phyloP scores from a whole-genome alignment of 163 green algal genomes.

The Chlorella variabilis region DNA sequence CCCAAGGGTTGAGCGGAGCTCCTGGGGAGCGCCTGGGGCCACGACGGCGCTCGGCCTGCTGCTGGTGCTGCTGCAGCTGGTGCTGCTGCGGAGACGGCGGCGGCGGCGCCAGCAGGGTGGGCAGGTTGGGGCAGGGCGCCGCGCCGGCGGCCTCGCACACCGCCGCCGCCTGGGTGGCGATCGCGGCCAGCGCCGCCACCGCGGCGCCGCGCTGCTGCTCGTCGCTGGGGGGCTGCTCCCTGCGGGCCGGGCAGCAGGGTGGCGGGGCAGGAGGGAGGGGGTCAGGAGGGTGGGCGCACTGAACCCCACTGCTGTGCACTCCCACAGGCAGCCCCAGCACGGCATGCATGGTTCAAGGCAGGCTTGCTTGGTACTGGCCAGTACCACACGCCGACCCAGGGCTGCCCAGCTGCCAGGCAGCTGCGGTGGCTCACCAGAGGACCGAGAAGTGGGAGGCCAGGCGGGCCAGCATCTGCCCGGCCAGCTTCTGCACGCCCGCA shows the following conservation, averaged over 20 bases:
- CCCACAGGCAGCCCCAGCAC: too few relatives aligned
- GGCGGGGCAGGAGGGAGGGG: too few relatives aligned
- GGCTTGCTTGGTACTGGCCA: too few relatives aligned
- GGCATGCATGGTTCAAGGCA: too few relatives aligned
- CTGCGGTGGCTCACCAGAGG: neutral
- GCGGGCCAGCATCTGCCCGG: neutral
- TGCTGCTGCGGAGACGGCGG: neutral
- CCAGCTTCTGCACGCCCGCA: neutral
- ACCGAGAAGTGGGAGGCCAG: conserved; percentile 7
- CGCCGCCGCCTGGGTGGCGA: neutral
- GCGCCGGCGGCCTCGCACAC: conserved; percentile 1
- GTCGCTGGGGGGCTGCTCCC: conserved; percentile 23
- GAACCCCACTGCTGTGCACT: neutral
- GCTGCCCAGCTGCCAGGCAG: neutral
- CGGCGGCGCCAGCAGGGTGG: conserved; percentile 2
- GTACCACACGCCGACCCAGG: too few relatives aligned
- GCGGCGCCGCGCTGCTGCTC: conserved; percentile 1
- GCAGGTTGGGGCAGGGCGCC: neutral
- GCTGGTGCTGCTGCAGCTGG: neutral
- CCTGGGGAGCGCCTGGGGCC: too few relatives aligned
- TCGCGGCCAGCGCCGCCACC: neutral
- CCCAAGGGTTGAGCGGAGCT: neutral
- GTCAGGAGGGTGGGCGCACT: neutral
- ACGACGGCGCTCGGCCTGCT: neutral
- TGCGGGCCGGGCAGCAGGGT: neutral